Conservation (phyloP, 2,329 filamentous ascomycete species). For the Talaromyces sp. region DNA sequence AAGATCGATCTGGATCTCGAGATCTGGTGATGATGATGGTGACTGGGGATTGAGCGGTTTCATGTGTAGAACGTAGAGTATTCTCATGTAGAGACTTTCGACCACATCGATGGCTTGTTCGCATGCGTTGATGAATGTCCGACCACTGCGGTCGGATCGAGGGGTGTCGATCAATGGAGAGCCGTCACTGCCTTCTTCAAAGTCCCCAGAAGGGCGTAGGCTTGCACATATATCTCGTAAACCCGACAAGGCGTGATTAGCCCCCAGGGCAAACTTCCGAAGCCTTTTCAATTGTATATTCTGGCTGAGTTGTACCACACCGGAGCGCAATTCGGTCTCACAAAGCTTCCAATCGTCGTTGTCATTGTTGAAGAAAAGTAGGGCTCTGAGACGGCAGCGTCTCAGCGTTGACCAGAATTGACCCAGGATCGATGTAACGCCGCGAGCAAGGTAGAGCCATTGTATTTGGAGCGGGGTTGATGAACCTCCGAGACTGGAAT, state of each 20-base stretch:
- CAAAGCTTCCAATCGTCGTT: constrained; percentile 13
- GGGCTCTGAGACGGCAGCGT: not conserved
- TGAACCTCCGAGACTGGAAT: not conserved
- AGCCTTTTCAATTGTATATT: not conserved
- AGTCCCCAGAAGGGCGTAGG: not conserved
- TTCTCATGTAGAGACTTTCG: not conserved
- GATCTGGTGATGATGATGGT: not conserved
- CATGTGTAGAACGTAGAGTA: not conserved
- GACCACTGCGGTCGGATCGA: not conserved
- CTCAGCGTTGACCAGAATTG: constrained; percentile 8
- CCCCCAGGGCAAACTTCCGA: not conserved
- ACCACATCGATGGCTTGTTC: not conserved
- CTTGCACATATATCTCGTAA: not conserved
- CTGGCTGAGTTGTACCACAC: not conserved
- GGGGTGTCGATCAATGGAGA: not conserved
- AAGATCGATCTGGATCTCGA: not conserved
- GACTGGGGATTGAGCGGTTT: not conserved
- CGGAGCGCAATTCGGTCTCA: not conserved
- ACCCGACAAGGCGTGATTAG: not conserved
- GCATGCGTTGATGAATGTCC: not conserved
- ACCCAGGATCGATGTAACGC: not conserved
- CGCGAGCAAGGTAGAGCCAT: not conserved
- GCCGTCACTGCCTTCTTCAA: not conserved
- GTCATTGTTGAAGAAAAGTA: constrained; percentile 5
- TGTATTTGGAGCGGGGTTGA: not conserved